Conservation (phyloP, 2,329 filamentous ascomycete species). For the Hypoxylon sp. region DNA sequence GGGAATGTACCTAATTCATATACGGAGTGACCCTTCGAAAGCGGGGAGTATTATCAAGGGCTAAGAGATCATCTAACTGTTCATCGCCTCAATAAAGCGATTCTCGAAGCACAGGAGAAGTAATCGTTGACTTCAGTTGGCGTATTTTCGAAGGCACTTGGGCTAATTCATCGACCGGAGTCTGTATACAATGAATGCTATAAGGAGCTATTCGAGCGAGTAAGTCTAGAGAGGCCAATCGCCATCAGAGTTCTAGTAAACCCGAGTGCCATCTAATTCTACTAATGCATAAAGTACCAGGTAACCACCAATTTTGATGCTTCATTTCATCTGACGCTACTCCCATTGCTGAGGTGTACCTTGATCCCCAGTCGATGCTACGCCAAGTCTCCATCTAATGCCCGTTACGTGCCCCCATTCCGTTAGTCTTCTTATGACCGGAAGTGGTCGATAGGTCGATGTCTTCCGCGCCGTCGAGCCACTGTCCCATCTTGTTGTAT, state of each 20-base stretch:
- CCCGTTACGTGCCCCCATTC: slow-evolving; percentile 30
- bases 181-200: neutral
- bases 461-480: slow-evolving; percentile 48
- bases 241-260: slow-evolving; percentile 6
- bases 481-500: slow-evolving; percentile 57
- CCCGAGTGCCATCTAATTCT: neutral
- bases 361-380: neutral
- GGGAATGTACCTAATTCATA: neutral
- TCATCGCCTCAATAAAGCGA: neutral
- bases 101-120: neutral
- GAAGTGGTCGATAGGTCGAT: slow-evolving; percentile 47
- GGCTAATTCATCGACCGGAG: neutral
- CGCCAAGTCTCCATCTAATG: neutral
- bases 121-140: neutral
- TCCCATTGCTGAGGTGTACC: neutral
- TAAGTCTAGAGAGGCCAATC: neutral
- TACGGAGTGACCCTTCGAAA: neutral
- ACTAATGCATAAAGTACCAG: neutral
- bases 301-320: neutral
- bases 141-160: neutral
- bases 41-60: no score
- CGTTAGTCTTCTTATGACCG: neutral
- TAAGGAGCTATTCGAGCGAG: slow-evolving; percentile 1
- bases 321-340: neutral
- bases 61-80: no score